Base-by-base conservation (phyloP, 1,139 yeast species). In the Kazachstania sp. region DNA sequence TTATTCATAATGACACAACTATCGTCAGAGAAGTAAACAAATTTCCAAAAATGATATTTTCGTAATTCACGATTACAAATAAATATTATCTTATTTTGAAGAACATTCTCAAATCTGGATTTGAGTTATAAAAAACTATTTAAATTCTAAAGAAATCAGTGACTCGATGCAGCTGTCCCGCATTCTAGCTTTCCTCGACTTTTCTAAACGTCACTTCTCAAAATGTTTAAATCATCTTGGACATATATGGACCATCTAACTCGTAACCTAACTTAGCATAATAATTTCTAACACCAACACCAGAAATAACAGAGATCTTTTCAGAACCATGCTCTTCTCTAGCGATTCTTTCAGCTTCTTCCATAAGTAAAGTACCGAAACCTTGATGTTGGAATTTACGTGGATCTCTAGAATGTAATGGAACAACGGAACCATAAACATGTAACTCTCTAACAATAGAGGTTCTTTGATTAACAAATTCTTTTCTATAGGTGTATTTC, bases 331-430 rank as follows among this genome's bases (percentile, higher is more conserved):
- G 99, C 65, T 92, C 99, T 61, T 90, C 96, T 47, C 81, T 76
- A 1, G 99, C 95, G 49, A 92, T 92, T 57, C 97, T 76, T 58
- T 88, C 97, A 3, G 98, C 98, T 67, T 92, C 98, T 68, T 94
- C 98, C 98, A 92, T 92, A 48, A 92, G 70, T 59, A 92, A 73
- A 2, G 98, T 90, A 52, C 99, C 99, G 64, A 92, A 92, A 18
- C 99, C 99, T 74, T 94, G 98, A 72, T 92, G 99, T 71, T 92
- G 99, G 71, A 92, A 92, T 67, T 92, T 92, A 60, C 96, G 78
- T 45, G 98, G 98, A 67, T 92, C 98, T 58, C 97, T 77, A n/a
- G 95, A 85, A 66, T 94, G 98, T 53, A 92, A 71, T 1, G 99
- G 98, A 32, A 92, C 99, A 28, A 90, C 97, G 2, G 95, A 86